A percentile compares a stretch with the other conserved stretches of the same genome.
phyloP scores from a whole-genome alignment of 73 alveolate species.

The Paramecium caudatum region DNA sequence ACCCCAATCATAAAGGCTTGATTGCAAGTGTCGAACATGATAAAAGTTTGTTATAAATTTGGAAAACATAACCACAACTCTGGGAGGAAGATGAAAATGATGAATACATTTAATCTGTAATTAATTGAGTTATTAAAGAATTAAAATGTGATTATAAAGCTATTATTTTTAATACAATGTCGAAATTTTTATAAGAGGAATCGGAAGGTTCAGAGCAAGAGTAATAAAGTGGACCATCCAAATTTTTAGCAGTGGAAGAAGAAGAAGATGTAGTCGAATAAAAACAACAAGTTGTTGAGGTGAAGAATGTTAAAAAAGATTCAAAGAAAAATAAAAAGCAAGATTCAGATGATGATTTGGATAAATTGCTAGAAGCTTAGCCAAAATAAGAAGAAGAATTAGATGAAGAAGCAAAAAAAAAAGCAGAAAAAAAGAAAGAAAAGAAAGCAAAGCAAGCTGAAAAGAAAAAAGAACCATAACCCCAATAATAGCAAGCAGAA shows the following conservation, averaged over 20 bases:
- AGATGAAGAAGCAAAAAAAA: conserved; percentile 77
- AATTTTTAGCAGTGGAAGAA: neutral
- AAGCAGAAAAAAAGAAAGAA: conserved; percentile 77
- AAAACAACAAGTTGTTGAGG: conserved; percentile 80
- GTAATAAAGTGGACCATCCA: neutral
- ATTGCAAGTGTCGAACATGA: conserved; percentile 94
- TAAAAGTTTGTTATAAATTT: conserved; percentile 84
- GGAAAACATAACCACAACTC: conserved; percentile 11
- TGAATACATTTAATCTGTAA: conserved; percentile 31
- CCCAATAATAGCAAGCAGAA: conserved; percentile 66
- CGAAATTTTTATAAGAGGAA: conserved; percentile 48
- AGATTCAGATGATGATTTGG: conserved; percentile 85
- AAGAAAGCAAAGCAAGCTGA: conserved; percentile 81
- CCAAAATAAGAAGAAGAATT: conserved; percentile 78
- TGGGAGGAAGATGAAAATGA: conserved; percentile 63
- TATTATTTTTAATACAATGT: neutral
- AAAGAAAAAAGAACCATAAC: conserved; percentile 64
- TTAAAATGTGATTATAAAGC: neutral
- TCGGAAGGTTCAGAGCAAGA: conserved; percentile 5
- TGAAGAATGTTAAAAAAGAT: conserved; percentile 77
- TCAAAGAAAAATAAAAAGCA: conserved; percentile 77
- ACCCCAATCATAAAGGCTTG: conserved; percentile 87
- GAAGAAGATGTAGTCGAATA: conserved; percentile 80
- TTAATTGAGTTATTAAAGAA: neutral
- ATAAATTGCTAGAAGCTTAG: conserved; percentile 77